Conservation (phyloP, 2,329 filamentous ascomycete species). For the Pseudogymnoascus sp. region DNA sequence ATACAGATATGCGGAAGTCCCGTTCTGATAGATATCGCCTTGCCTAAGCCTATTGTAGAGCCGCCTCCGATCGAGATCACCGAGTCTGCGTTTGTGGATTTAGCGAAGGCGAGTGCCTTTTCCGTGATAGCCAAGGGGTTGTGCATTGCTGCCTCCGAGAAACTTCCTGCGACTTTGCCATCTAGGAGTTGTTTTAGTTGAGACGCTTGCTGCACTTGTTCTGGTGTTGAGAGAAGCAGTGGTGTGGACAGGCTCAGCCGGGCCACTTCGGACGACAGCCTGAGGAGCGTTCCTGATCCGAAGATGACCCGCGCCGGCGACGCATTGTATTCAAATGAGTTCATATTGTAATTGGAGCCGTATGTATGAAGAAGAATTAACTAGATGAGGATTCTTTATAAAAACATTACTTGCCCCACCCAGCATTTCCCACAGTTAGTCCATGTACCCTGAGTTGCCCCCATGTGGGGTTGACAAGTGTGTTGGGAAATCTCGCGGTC, state of each 20-base stretch:
- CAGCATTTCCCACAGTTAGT: too few relatives aligned
- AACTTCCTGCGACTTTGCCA: slow-evolving; percentile 39
- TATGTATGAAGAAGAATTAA: too few relatives aligned
- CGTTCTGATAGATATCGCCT: slow-evolving; percentile 45
- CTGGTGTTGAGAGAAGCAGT: slow-evolving; percentile 46
- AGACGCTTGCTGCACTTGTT: slow-evolving; percentile 32
- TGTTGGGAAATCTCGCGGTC: too few relatives aligned
- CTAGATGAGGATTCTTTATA: too few relatives aligned
- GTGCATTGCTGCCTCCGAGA: slow-evolving; percentile 52
- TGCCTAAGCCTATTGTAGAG: slow-evolving; percentile 52
- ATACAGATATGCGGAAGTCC: slow-evolving; percentile 49
- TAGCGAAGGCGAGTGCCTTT: slow-evolving; percentile 41
- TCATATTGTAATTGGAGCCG: too few relatives aligned
- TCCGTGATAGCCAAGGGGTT: slow-evolving; percentile 50
- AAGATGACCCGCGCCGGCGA: slow-evolving; percentile 48
- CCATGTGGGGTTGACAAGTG: too few relatives aligned
- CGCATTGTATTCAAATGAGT: slow-evolving; percentile 43
- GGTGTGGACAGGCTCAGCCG: slow-evolving; percentile 40
- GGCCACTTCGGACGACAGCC: slow-evolving; percentile 34
- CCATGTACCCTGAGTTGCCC: too few relatives aligned
- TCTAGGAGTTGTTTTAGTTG: slow-evolving; percentile 35
- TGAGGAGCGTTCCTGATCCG: slow-evolving; percentile 44
- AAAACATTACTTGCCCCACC: too few relatives aligned
- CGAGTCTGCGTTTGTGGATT: slow-evolving; percentile 39
- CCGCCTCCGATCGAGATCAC: slow-evolving; percentile 54